phyloP scores from a whole-genome alignment of 257 asterid genomes.

The Solanum pennellii region DNA sequence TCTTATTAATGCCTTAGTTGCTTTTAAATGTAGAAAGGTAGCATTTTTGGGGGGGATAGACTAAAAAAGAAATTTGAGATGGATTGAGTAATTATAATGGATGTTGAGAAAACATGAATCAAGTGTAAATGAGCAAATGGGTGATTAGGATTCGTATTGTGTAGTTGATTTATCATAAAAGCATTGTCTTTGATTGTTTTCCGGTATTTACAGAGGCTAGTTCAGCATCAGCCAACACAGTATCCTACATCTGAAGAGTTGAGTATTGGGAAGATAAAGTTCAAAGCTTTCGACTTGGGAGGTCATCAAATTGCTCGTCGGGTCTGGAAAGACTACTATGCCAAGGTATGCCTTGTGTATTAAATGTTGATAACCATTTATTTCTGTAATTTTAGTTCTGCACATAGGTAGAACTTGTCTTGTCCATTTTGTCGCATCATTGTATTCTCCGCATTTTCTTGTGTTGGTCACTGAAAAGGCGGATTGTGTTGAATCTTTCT shows the following conservation, averaged over 20 bases:
- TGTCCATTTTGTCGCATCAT: background rate
- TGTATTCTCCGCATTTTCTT: background rate
- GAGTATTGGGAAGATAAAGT: conserved; percentile 5
- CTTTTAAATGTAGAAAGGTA: background rate
- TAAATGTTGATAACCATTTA: background rate
- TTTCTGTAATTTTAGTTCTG: background rate
- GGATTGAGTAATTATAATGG: background rate
- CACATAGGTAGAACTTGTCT: background rate
- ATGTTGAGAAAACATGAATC: background rate
- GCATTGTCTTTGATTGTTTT: background rate
- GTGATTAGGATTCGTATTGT: background rate
- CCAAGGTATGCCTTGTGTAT: background rate
- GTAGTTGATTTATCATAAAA: background rate
- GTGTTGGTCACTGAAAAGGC: background rate
- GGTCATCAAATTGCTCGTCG: conserved; percentile 7
- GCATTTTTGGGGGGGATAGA: background rate
- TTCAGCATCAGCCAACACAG: conserved; percentile 13
- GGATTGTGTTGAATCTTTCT: background rate
- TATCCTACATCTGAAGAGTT: conserved; percentile 8
- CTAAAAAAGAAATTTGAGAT: background rate
- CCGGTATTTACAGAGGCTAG: background rate
- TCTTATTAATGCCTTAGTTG: background rate
- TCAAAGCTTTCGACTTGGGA: conserved; percentile 3
- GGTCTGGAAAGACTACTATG: conserved; percentile 3
- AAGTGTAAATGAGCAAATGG: background rate